Evolutionary conservation across 2,329 filamentous ascomycete genomes (phyloP), one percentile per base, ranked within the genome.

Genomic region (Fusarium sp.): DNA sequence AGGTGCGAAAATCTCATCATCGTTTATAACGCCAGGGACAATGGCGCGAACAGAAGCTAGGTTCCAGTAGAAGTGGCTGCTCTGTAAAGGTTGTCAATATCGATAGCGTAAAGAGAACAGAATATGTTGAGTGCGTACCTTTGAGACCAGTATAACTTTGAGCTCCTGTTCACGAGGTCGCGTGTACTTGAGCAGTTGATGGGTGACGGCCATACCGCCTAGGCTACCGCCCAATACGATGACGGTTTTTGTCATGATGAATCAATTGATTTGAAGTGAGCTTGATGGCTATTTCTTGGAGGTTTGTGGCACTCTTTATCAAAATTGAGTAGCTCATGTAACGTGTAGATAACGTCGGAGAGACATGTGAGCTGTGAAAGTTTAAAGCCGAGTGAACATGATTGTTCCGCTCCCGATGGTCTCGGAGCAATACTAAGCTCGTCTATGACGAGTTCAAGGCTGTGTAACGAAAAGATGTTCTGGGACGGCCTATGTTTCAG

Each of bases 21-120:
- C 86, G 41, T 82, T 82, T 76, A 89, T 71, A 54, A 82, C 70
- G 41, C 83, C 85, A 6, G 88, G 87, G 50, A 90, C 80, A 69
- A 90, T 84, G 78, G 86, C 87, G 51, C 88, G 86, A 47, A 89
- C 85, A 3, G 88, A 84, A 31, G 87, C 88, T 10, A 89, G 61
- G 79, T 89, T 89, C 88, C 87, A 89, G 82, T 85, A 90, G 72
- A 90, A 87, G 74, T 90, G 87, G 69, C 82, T 85, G 73, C 85
- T 89, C 86, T 89, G 45, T 36, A 30, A 55, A 55, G 13, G 22
- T 38, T 65, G 30, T 61, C 53, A 61, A 41, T 44, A 35, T 33
- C 24, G 4, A 14, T 14, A 6, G n/a, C 12, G 22, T 24, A 35
- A 20, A 30, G 5, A 20, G 24, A 13, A 30, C 28, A 33, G n/a